Conservation (phyloP, 768 basidiomycete genomes). For the Solioccasus polychromus region DNA sequence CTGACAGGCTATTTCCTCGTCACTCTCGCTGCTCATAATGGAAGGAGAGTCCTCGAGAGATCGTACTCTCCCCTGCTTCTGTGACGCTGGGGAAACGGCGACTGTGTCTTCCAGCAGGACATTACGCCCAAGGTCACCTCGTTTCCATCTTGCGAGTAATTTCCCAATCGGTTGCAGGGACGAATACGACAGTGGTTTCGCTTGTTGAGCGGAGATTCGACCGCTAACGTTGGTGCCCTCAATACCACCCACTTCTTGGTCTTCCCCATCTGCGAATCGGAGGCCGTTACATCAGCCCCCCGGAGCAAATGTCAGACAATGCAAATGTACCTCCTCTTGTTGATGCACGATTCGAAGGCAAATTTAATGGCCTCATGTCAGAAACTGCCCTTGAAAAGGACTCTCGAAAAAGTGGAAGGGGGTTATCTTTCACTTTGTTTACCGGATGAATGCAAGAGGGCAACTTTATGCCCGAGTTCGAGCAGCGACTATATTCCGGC, state of each 20-base stretch:
- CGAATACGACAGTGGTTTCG: background rate
- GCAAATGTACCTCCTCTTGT: background rate
- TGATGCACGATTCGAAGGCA: background rate
- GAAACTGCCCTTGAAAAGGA: background rate
- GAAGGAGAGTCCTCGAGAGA: conserved; percentile 10
- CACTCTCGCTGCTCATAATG: conserved; percentile 11
- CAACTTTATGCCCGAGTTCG: conserved; percentile 12
- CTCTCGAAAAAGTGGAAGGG: conserved; percentile 2
- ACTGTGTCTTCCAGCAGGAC: background rate
- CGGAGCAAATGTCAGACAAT: conserved; percentile 1
- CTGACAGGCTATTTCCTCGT: conserved; percentile 12
- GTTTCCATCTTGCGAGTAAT: conserved; percentile 8
- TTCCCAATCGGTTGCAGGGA: conserved; percentile 16
- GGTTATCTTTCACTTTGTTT: background rate
- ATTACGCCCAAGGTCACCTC: conserved; percentile 3
- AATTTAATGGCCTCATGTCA: background rate
- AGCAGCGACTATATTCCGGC: conserved; percentile 1
- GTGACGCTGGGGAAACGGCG: conserved; percentile 2
- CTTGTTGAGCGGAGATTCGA: conserved; percentile 2
- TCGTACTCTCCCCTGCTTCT: conserved; percentile 5
- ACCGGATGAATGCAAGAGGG: conserved; percentile 5
- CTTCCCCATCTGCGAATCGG: conserved; percentile 14
- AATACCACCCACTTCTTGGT: background rate
- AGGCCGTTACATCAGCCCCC: background rate
- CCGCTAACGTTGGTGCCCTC: background rate